These are phyloP conservation scores for Euphorbia corollata DNA, from an alignment of 441 rosid genomes.

Conservation along the genomic window DNA sequence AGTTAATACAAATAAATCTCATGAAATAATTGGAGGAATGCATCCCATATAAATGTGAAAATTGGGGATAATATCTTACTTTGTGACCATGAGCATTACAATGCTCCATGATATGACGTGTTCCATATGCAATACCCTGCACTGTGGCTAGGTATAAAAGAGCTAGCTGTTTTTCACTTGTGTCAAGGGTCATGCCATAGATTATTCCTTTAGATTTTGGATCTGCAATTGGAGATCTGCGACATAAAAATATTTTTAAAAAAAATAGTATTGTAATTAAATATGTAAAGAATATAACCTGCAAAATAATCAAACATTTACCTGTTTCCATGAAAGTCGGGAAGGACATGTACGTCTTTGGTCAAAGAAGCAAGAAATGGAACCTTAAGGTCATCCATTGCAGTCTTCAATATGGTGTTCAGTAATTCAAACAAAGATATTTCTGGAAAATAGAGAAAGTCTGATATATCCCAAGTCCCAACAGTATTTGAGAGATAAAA, in stretches of 20 bases:
- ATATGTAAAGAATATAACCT: neutral
- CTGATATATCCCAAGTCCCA: neutral
- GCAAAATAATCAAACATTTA: conserved; percentile 18
- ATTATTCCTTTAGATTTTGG: conserved; percentile 80
- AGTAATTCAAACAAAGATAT: conserved; percentile 66
- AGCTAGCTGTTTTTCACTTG: conserved; percentile 81
- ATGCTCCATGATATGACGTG: conserved; percentile 87
- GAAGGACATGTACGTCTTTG: conserved; percentile 65
- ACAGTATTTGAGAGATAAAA: conserved; percentile 1
- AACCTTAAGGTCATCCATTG: conserved; percentile 41
- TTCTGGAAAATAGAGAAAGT: conserved; percentile 39
- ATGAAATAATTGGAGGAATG: neutral
- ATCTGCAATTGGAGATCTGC: conserved; percentile 89
- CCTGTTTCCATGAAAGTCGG: conserved; percentile 95
- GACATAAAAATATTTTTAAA: conserved; percentile 21
- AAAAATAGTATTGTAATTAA: conserved; percentile 9
- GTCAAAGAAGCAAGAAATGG: conserved; percentile 86
- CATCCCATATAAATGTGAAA: neutral
- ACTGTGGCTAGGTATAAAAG: conserved; percentile 69
- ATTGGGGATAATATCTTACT: conserved; percentile 31
- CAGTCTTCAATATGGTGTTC: conserved; percentile 53
- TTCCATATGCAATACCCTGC: conserved; percentile 90
- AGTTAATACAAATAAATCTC: neutral
- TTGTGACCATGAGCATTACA: conserved; percentile 86
- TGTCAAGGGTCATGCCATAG: conserved; percentile 67